Percentiles rank a stretch among this genome's conserved stretches.
These are phyloP conservation scores for Cutaneotrichosporon cyanovorans DNA, from an alignment of 1,284 basidiomycete species.

Conservation along the genomic window DNA sequence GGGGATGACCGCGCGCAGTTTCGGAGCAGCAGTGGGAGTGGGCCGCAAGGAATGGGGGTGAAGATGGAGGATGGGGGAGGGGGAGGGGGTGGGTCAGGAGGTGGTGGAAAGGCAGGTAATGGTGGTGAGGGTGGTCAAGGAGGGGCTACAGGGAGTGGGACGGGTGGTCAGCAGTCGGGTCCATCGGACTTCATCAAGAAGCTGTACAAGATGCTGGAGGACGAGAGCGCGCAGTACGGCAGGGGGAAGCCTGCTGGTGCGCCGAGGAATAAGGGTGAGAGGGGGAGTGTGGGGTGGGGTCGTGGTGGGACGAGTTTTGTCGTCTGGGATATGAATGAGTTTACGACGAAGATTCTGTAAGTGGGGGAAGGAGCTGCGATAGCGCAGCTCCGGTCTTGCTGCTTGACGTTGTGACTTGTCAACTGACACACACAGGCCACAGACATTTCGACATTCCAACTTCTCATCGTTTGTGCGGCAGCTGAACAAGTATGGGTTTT, in stretches of 20 bases:
- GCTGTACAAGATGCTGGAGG: slow-evolving; percentile 64
- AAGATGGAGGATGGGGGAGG: not conserved
- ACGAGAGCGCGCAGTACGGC: slow-evolving; percentile 35
- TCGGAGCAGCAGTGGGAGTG: not conserved
- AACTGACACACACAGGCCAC: slow-evolving; percentile 50
- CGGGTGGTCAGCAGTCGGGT: slow-evolving; percentile 23
- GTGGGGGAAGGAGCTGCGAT: too few species aligned
- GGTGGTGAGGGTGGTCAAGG: not conserved
- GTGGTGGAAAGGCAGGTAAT: not conserved
- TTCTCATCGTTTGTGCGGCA: slow-evolving; percentile 91
- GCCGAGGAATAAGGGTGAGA: slow-evolving; percentile 22
- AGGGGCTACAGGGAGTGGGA: not conserved
- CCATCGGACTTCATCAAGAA: slow-evolving; percentile 86
- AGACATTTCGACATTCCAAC: slow-evolving; percentile 95
- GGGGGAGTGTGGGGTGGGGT: slow-evolving; percentile 64
- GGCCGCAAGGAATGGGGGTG: not conserved
- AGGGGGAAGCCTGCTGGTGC: slow-evolving; percentile 29
- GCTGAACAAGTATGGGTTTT: slow-evolving; percentile 97
- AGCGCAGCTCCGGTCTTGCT: too few species aligned
- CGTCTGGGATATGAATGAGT: slow-evolving; percentile 98
- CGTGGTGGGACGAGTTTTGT: slow-evolving; percentile 82
- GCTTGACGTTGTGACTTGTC: not conserved
- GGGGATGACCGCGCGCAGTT: too few species aligned
- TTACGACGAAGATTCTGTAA: slow-evolving; percentile 79
- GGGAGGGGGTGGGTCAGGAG: not conserved